Percentiles rank a stretch among this genome's conserved stretches.
phyloP scores from a whole-genome alignment of 2,329 filamentous ascomycete species.

The Nemania sp. region DNA sequence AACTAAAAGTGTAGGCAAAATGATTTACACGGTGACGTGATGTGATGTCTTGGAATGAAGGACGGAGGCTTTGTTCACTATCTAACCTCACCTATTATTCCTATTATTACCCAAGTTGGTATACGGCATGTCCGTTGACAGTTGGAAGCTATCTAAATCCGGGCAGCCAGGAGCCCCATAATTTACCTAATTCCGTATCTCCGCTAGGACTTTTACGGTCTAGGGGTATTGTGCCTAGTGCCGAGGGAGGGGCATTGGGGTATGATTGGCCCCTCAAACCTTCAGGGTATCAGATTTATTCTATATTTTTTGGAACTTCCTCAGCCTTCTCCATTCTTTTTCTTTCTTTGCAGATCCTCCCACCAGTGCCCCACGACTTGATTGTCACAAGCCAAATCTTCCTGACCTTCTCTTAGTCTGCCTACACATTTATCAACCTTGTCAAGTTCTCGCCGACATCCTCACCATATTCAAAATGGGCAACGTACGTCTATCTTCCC shows the following conservation, averaged over 20 bases:
- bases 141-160: neutral
- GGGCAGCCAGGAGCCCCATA: neutral
- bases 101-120: too few relatives aligned
- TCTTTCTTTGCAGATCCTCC: constrained; percentile 34
- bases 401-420: neutral
- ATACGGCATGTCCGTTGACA: too few relatives aligned
- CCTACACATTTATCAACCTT: neutral
- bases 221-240: neutral
- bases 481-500: constrained; percentile 34
- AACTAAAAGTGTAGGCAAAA: too few relatives aligned
- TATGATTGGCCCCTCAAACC: constrained; percentile 10
- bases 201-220: neutral
- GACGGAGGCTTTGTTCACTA: neutral
- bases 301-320: neutral
- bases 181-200: neutral
- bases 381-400: constrained; percentile 19
- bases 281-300: constrained; percentile 7
- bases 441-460: neutral
- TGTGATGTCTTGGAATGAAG: neutral
- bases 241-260: neutral
- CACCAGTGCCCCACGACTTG: constrained; percentile 15
- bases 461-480: constrained; percentile 36
- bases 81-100: too few relatives aligned
- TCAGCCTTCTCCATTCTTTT: constrained; percentile 37
- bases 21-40: too few relatives aligned